phyloP scores from a whole-genome alignment of 768 basidiomycete species.

The Xerocomus spinulosus region DNA sequence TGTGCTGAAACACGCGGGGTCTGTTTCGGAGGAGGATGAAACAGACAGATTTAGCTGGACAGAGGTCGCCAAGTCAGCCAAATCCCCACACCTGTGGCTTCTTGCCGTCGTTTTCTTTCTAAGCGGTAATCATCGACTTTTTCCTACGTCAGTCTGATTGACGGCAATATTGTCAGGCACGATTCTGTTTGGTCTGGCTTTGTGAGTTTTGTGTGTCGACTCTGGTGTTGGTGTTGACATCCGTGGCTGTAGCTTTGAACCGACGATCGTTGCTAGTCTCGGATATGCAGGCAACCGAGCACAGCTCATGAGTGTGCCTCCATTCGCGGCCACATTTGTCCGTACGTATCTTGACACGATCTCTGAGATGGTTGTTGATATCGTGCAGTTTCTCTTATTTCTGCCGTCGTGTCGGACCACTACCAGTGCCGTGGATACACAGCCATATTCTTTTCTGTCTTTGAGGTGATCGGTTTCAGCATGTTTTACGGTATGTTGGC shows the following conservation, averaged over 20 bases:
- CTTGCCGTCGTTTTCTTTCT: constrained; percentile 49
- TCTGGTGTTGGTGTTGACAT: constrained; percentile 35
- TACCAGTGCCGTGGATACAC: constrained; percentile 48
- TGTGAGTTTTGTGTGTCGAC: constrained; percentile 12
- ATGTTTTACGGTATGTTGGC: constrained; percentile 3
- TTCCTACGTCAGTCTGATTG: not conserved
- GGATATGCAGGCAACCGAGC: constrained; percentile 53
- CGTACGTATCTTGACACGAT: constrained; percentile 28
- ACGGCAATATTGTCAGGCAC: constrained; percentile 9
- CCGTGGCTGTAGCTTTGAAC: constrained; percentile 50
- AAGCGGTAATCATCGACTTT: constrained; percentile 40
- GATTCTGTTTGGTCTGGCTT: constrained; percentile 16
- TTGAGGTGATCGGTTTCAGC: constrained; percentile 33
- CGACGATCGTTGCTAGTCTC: constrained; percentile 61
- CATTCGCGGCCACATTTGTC: constrained; percentile 46
- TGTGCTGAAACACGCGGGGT: constrained; percentile 16
- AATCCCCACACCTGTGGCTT: constrained; percentile 54
- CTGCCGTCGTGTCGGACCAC: constrained; percentile 49
- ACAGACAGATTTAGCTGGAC: constrained; percentile 51
- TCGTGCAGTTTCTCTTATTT: constrained; percentile 32
- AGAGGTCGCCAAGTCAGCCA: constrained; percentile 47
- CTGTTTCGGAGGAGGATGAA: constrained; percentile 39
- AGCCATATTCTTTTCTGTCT: constrained; percentile 39
- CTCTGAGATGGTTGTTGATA: not conserved
- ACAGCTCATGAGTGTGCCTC: constrained; percentile 60